Conservation (phyloP, 2,329 filamentous ascomycete species). For the Penicillium sclerotigenum region DNA sequence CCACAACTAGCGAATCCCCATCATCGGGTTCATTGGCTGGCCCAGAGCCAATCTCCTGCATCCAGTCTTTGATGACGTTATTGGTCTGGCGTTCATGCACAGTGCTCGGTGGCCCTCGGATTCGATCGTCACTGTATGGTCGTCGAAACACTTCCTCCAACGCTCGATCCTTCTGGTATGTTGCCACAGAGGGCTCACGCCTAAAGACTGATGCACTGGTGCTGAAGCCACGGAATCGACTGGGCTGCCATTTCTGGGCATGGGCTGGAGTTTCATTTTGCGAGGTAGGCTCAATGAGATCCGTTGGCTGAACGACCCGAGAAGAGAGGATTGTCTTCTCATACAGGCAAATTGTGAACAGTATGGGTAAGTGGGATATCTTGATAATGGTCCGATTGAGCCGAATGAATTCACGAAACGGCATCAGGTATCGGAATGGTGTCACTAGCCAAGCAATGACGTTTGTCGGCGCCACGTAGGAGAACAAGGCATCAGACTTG, state of each 20-base stretch:
- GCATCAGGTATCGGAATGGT: slow-evolving; percentile 75
- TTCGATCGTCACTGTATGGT: slow-evolving; percentile 61
- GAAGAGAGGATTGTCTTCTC: slow-evolving; percentile 75
- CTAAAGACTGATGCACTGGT: slow-evolving; percentile 60
- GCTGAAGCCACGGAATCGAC: slow-evolving; percentile 66
- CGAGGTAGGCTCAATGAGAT: slow-evolving; percentile 72
- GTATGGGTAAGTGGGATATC: slow-evolving; percentile 78
- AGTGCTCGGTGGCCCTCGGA: slow-evolving; percentile 55
- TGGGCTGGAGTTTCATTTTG: slow-evolving; percentile 51
- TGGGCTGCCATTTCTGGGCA: slow-evolving; percentile 57
- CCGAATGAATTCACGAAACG: slow-evolving; percentile 76
- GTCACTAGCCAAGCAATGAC: slow-evolving; percentile 87
- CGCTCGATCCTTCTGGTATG: slow-evolving; percentile 83
- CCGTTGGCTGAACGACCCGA: slow-evolving; percentile 75
- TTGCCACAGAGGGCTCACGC: slow-evolving; percentile 81
- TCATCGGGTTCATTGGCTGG: slow-evolving; percentile 58
- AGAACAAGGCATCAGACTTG: slow-evolving; percentile 95
- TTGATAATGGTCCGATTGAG: slow-evolving; percentile 92
- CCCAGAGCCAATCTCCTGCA: slow-evolving; percentile 64
- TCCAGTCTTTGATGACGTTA: slow-evolving; percentile 84
- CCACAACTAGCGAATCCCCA: slow-evolving; percentile 57
- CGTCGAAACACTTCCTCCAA: slow-evolving; percentile 86
- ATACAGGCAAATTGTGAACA: slow-evolving; percentile 84
- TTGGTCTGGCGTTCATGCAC: slow-evolving; percentile 68
- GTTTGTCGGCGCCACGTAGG: slow-evolving; percentile 87